A percentile compares a stretch with the other conserved stretches of the same genome.
Evolutionary conservation across 768 basidiomycete species (phyloP).

Genomic region (Punctularia strigosozonata): DNA sequence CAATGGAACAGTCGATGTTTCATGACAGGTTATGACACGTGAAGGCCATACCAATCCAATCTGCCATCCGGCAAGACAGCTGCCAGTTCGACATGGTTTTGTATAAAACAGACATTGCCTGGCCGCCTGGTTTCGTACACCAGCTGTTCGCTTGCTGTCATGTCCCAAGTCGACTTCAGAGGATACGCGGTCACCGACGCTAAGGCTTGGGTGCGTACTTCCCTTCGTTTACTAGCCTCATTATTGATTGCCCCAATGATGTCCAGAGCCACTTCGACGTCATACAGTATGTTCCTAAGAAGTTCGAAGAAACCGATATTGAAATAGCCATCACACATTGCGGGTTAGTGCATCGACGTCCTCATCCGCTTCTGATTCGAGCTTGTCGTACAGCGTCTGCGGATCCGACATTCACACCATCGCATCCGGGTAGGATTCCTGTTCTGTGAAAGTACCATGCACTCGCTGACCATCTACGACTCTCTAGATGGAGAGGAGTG

Average conservation of each 20-base stretch:
- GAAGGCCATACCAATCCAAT: no score
- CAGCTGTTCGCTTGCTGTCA: no score
- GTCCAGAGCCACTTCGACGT: conserved; percentile 24
- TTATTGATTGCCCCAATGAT: not conserved
- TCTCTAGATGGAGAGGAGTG: conserved; percentile 17
- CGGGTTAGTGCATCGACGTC: conserved; percentile 6
- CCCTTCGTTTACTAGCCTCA: not conserved
- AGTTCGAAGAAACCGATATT: conserved; percentile 38
- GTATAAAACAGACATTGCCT: no score
- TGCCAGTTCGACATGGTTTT: no score
- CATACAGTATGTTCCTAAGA: conserved; percentile 40
- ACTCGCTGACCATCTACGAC: not conserved
- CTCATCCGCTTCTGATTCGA: not conserved
- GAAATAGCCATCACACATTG: conserved; percentile 41
- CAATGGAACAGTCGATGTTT: no score
- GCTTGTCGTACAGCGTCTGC: conserved; percentile 24
- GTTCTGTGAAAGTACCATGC: not conserved
- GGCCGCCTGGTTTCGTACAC: no score
- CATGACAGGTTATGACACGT: no score
- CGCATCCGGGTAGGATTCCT: conserved; percentile 22
- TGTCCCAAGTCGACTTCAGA: not conserved
- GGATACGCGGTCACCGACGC: conserved; percentile 3
- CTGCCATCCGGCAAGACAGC: no score
- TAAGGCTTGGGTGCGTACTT: not conserved
- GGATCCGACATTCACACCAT: conserved; percentile 40